These are phyloP conservation scores for Phytophthora podocarpi DNA, from an alignment of 352 stramenopile genomes.

Conservation along the genomic window DNA sequence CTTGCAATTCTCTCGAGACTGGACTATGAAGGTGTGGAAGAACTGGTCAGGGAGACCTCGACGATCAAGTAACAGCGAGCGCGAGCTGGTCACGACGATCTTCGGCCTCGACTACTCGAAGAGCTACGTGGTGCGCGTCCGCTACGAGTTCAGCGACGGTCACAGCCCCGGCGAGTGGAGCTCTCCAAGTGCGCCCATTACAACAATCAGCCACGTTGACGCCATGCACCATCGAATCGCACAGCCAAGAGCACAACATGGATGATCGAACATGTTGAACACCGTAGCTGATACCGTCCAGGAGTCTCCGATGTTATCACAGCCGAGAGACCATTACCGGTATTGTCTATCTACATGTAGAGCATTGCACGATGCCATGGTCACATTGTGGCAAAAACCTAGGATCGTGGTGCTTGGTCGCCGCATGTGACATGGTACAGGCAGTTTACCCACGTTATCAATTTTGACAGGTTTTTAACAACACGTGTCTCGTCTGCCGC, in stretches of 20 bases:
- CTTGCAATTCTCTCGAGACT: constrained; percentile 74
- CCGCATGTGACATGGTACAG: constrained; percentile 19
- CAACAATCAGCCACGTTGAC: constrained; percentile 48
- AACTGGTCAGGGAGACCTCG: constrained; percentile 64
- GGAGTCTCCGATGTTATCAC: constrained; percentile 2
- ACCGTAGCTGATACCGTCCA: neutral
- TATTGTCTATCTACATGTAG: constrained; percentile 12
- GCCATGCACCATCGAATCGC: constrained; percentile 27
- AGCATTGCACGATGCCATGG: neutral
- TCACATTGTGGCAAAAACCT: neutral
- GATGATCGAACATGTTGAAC: constrained; percentile 2
- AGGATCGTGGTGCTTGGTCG: neutral
- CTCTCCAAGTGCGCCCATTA: constrained; percentile 44
- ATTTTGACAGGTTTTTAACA: constrained; percentile 6
- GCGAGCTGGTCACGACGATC: constrained; percentile 65
- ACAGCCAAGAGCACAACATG: constrained; percentile 22
- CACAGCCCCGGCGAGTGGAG: constrained; percentile 70
- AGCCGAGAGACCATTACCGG: neutral
- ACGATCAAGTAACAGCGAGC: constrained; percentile 51
- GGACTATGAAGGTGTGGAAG: constrained; percentile 82
- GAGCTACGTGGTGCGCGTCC: constrained; percentile 75
- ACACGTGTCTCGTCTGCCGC: constrained; percentile 1
- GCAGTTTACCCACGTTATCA: constrained; percentile 7
- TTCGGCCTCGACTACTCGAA: constrained; percentile 76
- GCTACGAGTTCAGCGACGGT: constrained; percentile 61